A percentile compares a stretch with the other conserved stretches of the same genome.
These are phyloP conservation scores for Beta macrorhiza DNA, from an alignment of 179 eudicot genomes.

Conservation along the genomic window DNA sequence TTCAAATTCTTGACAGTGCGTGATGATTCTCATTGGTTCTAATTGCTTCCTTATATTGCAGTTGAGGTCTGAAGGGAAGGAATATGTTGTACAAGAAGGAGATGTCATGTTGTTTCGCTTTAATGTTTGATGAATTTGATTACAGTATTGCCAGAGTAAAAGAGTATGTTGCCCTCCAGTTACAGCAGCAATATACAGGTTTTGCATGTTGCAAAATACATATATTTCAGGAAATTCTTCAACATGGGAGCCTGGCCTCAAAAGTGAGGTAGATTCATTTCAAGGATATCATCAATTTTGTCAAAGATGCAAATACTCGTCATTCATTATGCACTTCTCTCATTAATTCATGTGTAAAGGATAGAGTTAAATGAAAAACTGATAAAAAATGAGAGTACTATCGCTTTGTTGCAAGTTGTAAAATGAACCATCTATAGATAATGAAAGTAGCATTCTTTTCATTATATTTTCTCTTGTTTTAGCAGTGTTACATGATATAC, in stretches of 20 bases:
- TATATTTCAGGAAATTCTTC: constrained; percentile 2
- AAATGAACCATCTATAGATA: background rate
- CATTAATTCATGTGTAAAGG: background rate
- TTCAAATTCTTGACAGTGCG: background rate
- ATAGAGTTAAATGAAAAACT: background rate
- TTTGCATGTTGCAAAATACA: background rate
- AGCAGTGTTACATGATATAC: too few relatives aligned
- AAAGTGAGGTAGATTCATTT: constrained; percentile 7
- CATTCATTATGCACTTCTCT: background rate
- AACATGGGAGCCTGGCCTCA: constrained; percentile 7
- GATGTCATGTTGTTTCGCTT: constrained; percentile 96
- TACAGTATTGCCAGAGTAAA: background rate
- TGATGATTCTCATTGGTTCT: constrained; percentile 5
- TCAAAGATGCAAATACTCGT: background rate
- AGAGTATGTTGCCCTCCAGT: background rate
- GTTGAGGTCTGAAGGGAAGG: constrained; percentile 95
- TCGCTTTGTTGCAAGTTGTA: background rate
- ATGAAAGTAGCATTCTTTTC: background rate
- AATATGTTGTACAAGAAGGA: constrained; percentile 87
- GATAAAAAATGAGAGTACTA: background rate
- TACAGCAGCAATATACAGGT: background rate
- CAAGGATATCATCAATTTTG: constrained; percentile 11
- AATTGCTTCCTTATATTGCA: constrained; percentile 37
- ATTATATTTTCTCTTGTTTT: too few relatives aligned
- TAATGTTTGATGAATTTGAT: constrained; percentile 64